Evolutionary conservation across 345 rosid species (phyloP).

Genomic region (Eucalyptus marginata): DNA sequence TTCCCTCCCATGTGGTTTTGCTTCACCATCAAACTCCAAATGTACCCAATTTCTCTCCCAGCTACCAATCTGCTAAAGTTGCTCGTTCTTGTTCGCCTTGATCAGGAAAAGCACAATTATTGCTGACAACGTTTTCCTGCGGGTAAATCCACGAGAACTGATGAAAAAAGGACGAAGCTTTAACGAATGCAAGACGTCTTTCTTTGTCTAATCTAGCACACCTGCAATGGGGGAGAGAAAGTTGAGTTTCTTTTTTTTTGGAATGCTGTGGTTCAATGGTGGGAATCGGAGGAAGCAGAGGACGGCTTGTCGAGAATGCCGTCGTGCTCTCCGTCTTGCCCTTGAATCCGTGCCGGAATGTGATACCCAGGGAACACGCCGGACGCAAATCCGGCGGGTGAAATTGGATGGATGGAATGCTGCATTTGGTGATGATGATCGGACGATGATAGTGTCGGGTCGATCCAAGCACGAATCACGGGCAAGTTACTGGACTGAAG

Average conservation of each 20-base stretch:
- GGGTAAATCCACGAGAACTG: not conserved
- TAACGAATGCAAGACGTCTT: not conserved
- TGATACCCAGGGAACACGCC: conserved; percentile 68
- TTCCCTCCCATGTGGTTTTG: conserved; percentile 11
- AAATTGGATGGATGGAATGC: conserved; percentile 29
- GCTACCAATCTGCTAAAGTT: not conserved
- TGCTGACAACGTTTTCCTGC: not conserved
- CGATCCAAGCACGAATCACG: conserved; percentile 73
- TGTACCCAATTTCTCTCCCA: conserved; percentile 2
- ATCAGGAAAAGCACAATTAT: not conserved
- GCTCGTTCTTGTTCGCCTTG: not conserved
- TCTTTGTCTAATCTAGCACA: not conserved
- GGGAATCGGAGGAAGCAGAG: conserved; percentile 78
- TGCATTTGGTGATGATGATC: conserved; percentile 33
- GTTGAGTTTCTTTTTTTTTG: not conserved
- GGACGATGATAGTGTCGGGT: conserved; percentile 24
- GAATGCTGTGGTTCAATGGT: conserved; percentile 36
- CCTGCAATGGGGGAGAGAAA: conserved; percentile 12
- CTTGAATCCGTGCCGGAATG: conserved; percentile 88
- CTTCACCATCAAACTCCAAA: conserved; percentile 35
- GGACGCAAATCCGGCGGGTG: conserved; percentile 40
- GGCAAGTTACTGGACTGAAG: conserved; percentile 98
- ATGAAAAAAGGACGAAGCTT: not conserved
- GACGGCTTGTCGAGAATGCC: conserved; percentile 64
- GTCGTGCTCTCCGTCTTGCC: conserved; percentile 75